phyloP scores from a whole-genome alignment of 2,329 filamentous ascomycete species.

The Colletotrichum sp. region DNA sequence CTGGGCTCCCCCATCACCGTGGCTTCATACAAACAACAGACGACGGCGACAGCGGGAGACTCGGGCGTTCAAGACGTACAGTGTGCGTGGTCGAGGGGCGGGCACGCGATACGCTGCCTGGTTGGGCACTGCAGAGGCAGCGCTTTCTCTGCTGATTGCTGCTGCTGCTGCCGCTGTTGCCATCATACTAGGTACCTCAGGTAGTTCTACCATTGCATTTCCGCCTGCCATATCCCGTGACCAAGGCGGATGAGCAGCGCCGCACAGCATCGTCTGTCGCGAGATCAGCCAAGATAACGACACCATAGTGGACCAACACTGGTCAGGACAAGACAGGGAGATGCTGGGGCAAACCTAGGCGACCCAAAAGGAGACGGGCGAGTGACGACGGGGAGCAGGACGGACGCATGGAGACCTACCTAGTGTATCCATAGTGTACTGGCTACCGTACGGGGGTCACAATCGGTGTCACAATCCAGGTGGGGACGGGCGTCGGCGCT shows the following conservation, averaged over 20 bases:
- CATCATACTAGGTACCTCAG: neutral
- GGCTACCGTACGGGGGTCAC: neutral
- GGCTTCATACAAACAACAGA: neutral
- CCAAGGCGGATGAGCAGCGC: neutral
- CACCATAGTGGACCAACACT: neutral
- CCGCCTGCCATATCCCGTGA: neutral
- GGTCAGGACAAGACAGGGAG: neutral
- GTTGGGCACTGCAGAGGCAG: neutral
- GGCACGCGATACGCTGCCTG: neutral
- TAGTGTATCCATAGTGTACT: neutral
- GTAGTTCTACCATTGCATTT: neutral
- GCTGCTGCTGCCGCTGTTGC: neutral
- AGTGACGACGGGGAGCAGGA: neutral
- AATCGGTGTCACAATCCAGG: neutral
- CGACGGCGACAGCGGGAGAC: neutral
- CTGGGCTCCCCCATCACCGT: neutral
- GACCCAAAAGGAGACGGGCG: neutral
- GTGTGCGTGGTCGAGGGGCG: neutral
- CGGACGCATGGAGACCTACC: neutral
- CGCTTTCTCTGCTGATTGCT: neutral
- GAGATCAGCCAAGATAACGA: neutral
- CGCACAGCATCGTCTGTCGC: neutral
- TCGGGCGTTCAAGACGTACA: neutral
- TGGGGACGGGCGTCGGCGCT: neutral
- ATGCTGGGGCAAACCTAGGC: neutral